Conservation (phyloP, 108 stramenopile genomes). For the Stephanodiscus triporus region DNA sequence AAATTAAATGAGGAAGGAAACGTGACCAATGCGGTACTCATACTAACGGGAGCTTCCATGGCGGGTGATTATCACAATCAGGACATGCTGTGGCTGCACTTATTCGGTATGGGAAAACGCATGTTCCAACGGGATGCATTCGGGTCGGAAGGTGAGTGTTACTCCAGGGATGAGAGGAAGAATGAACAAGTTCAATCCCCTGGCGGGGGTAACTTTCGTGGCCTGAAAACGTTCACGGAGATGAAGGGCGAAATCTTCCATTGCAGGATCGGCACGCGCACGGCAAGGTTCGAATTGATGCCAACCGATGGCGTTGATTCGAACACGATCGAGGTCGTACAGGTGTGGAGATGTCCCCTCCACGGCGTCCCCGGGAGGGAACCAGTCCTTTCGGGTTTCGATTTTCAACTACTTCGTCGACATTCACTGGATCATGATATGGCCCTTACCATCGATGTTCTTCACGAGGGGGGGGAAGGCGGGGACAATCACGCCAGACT, state of each 20-base stretch:
- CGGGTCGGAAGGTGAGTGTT: not conserved
- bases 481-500: too few relatives aligned
- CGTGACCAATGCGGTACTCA: not conserved
- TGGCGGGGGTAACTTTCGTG: not conserved
- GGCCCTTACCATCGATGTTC: not conserved
- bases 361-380: not conserved
- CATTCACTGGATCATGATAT: not conserved
- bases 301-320: not conserved
- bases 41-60: not conserved
- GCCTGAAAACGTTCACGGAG: not conserved
- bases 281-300: not conserved
- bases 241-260: not conserved
- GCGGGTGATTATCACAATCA: not conserved
- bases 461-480: not conserved
- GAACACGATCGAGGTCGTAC: not conserved
- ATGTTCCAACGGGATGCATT: too few relatives aligned
- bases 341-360: slow-evolving; percentile 1
- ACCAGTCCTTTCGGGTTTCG: not conserved
- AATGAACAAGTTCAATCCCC: not conserved
- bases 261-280: not conserved
- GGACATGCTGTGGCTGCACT: not conserved
- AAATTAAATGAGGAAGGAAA: not conserved
- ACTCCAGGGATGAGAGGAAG: not conserved
- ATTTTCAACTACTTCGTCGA: not conserved
- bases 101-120: not conserved